These are phyloP conservation scores for Firmiana major DNA, from an alignment of 345 rosid species.

Conservation along the genomic window DNA sequence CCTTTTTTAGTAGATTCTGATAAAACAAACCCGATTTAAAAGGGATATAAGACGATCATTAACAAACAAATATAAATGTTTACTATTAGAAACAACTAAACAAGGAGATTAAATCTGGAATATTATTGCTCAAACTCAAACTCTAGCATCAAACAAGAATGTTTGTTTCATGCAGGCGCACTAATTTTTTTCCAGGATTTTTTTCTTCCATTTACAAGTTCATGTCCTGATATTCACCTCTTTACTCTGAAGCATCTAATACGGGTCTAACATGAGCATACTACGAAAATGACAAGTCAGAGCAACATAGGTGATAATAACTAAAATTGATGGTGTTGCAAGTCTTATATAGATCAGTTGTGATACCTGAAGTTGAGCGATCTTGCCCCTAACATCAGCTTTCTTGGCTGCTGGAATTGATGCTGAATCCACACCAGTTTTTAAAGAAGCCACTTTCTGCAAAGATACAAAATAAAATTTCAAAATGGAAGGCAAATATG, in stretches of 20 bases:
- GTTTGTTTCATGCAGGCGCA: background rate
- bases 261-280: background rate
- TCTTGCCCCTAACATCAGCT: conserved; percentile 75
- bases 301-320: background rate
- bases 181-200: background rate
- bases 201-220: background rate
- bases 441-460: conserved; percentile 81
- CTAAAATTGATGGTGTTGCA: background rate
- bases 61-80: background rate
- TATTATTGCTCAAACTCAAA: background rate
- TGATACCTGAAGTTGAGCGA: conserved; percentile 69
- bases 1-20: conserved; percentile 69
- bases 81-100: background rate
- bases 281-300: background rate
- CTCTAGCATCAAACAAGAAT: background rate
- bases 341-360: background rate
- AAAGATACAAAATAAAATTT: conserved; percentile 9
- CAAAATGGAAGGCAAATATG: conserved; percentile 4
- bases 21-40: conserved; percentile 7
- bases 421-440: conserved; percentile 70
- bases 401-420: conserved; percentile 82
- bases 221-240: background rate
- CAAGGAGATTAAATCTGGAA: background rate
- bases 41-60: background rate
- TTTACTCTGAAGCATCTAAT: background rate